A percentile compares a stretch with the other conserved stretches of the same genome.
Evolutionary conservation across 331 rosid species (phyloP).

Genomic region (Quercus lobata): DNA sequence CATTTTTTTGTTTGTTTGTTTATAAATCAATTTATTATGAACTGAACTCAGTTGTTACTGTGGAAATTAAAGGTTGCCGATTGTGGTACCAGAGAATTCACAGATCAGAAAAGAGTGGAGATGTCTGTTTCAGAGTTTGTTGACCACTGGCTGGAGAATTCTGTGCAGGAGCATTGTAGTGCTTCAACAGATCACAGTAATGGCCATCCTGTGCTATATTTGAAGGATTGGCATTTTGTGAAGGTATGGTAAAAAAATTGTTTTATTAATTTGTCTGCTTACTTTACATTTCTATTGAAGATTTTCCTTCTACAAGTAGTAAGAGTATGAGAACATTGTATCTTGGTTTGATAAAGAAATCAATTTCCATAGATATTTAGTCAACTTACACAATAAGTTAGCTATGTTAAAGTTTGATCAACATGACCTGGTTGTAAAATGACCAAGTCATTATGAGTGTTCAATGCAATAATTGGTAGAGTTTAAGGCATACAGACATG

Average conservation of each 20-base stretch:
- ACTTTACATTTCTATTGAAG: neutral
- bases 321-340: neutral
- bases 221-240: slow-evolving; percentile 99
- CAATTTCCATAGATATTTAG: neutral
- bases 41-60: neutral
- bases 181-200: slow-evolving; percentile 17
- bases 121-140: slow-evolving; percentile 67
- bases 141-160: slow-evolving; percentile 39
- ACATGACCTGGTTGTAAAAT: neutral
- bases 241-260: slow-evolving; percentile 41
- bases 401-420: neutral
- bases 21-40: neutral
- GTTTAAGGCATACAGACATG: neutral
- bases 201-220: slow-evolving; percentile 48
- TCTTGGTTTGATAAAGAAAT: neutral
- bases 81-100: slow-evolving; percentile 69
- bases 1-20: neutral
- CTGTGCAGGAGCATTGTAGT: slow-evolving; percentile 20
- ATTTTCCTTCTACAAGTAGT: neutral
- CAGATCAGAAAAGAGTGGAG: slow-evolving; percentile 86
- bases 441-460: neutral
- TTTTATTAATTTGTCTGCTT: neutral
- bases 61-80: slow-evolving; percentile 67
- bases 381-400: neutral
- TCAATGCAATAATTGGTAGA: neutral